Evolutionary conservation across 176 grass and related monocot species (phyloP), one percentile per base, ranked within the genome.

Genomic region (Avena insularis): DNA sequence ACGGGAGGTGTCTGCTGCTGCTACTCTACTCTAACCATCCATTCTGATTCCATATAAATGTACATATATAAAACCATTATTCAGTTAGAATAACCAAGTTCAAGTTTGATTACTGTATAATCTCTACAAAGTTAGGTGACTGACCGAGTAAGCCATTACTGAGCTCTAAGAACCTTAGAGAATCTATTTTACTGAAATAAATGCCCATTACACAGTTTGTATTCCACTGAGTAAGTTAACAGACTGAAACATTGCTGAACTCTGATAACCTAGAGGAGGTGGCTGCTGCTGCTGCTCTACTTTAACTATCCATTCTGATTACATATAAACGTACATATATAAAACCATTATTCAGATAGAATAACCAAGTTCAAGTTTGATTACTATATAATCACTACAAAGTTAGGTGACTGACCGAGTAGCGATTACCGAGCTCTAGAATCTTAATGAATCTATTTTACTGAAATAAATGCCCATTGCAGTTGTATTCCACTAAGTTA

Each of bases 81-180:
- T 71, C n/a, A 46, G 38, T 46, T 71, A 71, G 19, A 71, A 45
- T 70, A 70, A 70, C 35, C 33, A 71, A 71, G 19, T 71, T 16
- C 66, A 53, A 27, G 61, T 8, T 64, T 29, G 61, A 62, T 62
- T 4, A 25, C 21, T 62, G 59, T 62, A 5, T 62, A 4, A 59
- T n/a, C 56, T 9, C 77, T 91, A 43, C 66, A 62, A 92, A 95
- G 21, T 75, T 75, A 51, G 71, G 45, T 53, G 21, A 31, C 21
- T 25, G 2, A 75, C 45, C 21, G 2, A 50, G 45, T 75, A 50
- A 29, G 12, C 47, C 0, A 16, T 31, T 53, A 75, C 46, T 1
- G 21, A 51, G n/a, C 13, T 75, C 49, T 75, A 29, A 29, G 21
- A 53, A 51, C 47, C 71, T 51, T 53, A 27, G 72, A 75, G 12